A percentile compares a stretch with the other conserved stretches of the same genome.
Conservation (phyloP, 1,284 basidiomycete species). For the Nidula niveotomentosa region DNA sequence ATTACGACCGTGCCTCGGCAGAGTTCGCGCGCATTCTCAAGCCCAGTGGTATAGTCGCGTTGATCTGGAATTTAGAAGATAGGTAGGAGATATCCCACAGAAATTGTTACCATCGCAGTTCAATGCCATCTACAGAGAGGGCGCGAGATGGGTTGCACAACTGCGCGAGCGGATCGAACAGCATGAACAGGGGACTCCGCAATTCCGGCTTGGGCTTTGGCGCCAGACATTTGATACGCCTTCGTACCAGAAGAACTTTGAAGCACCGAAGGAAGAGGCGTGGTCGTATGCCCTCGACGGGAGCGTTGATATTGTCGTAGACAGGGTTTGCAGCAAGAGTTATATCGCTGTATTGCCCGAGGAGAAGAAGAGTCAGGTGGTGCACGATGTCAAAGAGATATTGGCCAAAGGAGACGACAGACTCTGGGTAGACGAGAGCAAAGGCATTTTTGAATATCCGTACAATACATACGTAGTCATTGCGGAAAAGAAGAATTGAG, state of each 20-base stretch:
- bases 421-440: slow-evolving; percentile 42
- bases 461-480: slow-evolving; percentile 42
- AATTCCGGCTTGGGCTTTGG: slow-evolving; percentile 75
- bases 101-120: neutral
- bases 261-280: slow-evolving; percentile 49
- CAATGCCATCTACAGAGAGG: slow-evolving; percentile 37
- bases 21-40: slow-evolving; percentile 77
- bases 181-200: slow-evolving; percentile 69
- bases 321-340: slow-evolving; percentile 72
- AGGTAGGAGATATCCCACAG: slow-evolving; percentile 34
- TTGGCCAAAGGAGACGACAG: slow-evolving; percentile 39
- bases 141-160: slow-evolving; percentile 67
- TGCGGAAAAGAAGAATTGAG: slow-evolving; percentile 28
- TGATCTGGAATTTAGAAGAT: slow-evolving; percentile 83
- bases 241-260: slow-evolving; percentile 53
- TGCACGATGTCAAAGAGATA: slow-evolving; percentile 46
- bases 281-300: slow-evolving; percentile 50
- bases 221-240: slow-evolving; percentile 57
- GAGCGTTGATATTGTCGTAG: slow-evolving; percentile 49
- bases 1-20: slow-evolving; percentile 59
- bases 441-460: slow-evolving; percentile 47
- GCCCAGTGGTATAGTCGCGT: slow-evolving; percentile 58
- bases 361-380: slow-evolving; percentile 51
- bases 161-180: slow-evolving; percentile 63
- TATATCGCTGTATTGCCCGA: slow-evolving; percentile 63